Conservation (phyloP, 1,139 yeast species). For the Saccharomyces hybrid region DNA sequence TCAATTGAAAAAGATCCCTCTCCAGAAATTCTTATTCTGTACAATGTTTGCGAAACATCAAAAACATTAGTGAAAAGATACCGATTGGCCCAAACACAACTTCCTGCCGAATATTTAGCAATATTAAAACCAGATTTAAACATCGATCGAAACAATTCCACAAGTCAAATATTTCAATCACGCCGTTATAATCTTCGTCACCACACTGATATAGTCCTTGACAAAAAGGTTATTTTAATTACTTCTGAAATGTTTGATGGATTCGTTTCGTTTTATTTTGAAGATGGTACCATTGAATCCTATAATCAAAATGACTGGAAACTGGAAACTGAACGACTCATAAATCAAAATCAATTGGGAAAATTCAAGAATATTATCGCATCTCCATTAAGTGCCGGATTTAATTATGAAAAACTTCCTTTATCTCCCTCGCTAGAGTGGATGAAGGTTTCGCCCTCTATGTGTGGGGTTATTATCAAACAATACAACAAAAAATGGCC, state of each 20-base stretch:
- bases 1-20: slow-evolving; percentile 23
- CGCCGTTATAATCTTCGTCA: slow-evolving; percentile 16
- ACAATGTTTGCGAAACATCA: slow-evolving; percentile 20
- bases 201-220: slow-evolving; percentile 16
- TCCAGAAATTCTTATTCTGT: slow-evolving; percentile 28
- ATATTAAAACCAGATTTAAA: slow-evolving; percentile 16
- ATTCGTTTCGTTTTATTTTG: slow-evolving; percentile 23
- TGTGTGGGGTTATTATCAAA: slow-evolving; percentile 29
- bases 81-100: slow-evolving; percentile 13
- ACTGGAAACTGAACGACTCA: slow-evolving; percentile 22
- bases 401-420: slow-evolving; percentile 21
- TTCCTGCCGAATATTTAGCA: slow-evolving; percentile 16
- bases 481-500: slow-evolving; percentile 15
- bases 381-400: slow-evolving; percentile 28
- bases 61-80: slow-evolving; percentile 25
- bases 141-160: background rate
- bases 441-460: slow-evolving; percentile 28
- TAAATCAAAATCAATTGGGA: slow-evolving; percentile 17
- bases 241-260: slow-evolving; percentile 27
- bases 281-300: slow-evolving; percentile 23
- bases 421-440: slow-evolving; percentile 23
- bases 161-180: slow-evolving; percentile 11
- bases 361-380: slow-evolving; percentile 26
- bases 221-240: slow-evolving; percentile 18
- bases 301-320: slow-evolving; percentile 29